Evolutionary conservation across 2,329 filamentous ascomycete species (phyloP), one percentile per base, ranked within the genome.

Genomic region (Penicillium sp.): DNA sequence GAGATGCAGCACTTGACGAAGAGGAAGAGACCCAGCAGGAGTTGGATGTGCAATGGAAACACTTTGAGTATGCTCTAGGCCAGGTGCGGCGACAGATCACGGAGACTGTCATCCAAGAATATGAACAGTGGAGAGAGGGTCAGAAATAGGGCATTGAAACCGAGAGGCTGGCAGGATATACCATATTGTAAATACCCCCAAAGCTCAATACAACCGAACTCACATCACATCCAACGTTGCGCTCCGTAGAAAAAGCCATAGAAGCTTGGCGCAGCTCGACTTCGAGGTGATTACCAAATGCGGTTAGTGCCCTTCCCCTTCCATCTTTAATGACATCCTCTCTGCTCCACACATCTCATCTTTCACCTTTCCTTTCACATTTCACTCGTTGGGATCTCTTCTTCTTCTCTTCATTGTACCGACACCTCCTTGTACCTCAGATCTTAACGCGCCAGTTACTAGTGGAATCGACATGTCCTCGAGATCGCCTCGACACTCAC

Each of bases 41-140:
- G 34, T 66, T 67, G 29, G 64, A 65, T 36, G 71, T 81, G 29
- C 70, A 66, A 32, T 66, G 66, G 64, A 66, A 66, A 52, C 78
- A 82, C 60, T 79, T 82, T 56, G 71, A 76, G 42, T 61, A 62
- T 46, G 79, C 77, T 1, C 67, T 80, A 47, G 53, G 58, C 36
- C 69, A 72, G 47, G 80, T 84, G 14, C 81, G 80, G 52, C 80
- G 79, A 56, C 83, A 85, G 49, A 86, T 89, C 54, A 87, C 86
- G 6, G 68, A 71, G 16, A 78, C 79, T 48, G 83, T 89, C 77
- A 74, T 87, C 49, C 66, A 75, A 14, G 81, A 78, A 1, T 89
- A 86, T 67, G 80, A 86, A 58, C 74, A 71, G 44, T 89, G 84
- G 84, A 64, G 71, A 38, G 64, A 64, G 43, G 57, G 44, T 13